phyloP scores from a whole-genome alignment of 805 yeast species.

The Sungouiella blattae region DNA sequence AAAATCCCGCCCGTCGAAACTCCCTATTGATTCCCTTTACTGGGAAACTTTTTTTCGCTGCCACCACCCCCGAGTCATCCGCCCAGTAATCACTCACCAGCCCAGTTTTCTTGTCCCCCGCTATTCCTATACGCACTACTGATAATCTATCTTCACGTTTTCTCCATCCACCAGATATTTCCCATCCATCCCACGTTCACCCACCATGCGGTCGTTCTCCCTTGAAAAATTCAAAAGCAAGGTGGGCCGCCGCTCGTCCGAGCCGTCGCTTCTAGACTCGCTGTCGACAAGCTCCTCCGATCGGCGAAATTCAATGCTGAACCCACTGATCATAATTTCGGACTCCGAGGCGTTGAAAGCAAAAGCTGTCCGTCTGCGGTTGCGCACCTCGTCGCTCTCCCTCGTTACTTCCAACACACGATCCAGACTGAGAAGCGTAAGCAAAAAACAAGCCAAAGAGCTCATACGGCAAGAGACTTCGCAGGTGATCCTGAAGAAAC shows the following conservation, averaged over 20 bases:
- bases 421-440: constrained; percentile 17
- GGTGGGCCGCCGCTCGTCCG: constrained; percentile 27
- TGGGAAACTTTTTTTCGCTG: too few species aligned
- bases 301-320: constrained; percentile 20
- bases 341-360: constrained; percentile 10
- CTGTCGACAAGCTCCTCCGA: constrained; percentile 10
- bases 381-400: constrained; percentile 8
- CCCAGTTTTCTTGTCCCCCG: too few species aligned
- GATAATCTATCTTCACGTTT: too few species aligned
- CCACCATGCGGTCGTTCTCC: constrained; percentile 8
- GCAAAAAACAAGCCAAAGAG: constrained; percentile 31
- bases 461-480: constrained; percentile 38
- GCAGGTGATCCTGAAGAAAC: constrained; percentile 33
- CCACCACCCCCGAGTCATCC: too few species aligned
- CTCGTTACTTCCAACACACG: constrained; percentile 4
- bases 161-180: too few species aligned
- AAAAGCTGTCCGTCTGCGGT: constrained; percentile 2
- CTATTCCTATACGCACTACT: too few species aligned
- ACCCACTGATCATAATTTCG: constrained; percentile 19
- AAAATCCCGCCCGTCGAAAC: too few species aligned
- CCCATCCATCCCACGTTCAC: background rate
- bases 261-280: constrained; percentile 20
- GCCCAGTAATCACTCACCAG: too few species aligned
- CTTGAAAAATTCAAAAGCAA: constrained; percentile 27
- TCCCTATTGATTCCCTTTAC: too few species aligned